These are phyloP conservation scores for Ilyonectria robusta DNA, from an alignment of 2,329 filamentous ascomycete species.

Conservation along the genomic window DNA sequence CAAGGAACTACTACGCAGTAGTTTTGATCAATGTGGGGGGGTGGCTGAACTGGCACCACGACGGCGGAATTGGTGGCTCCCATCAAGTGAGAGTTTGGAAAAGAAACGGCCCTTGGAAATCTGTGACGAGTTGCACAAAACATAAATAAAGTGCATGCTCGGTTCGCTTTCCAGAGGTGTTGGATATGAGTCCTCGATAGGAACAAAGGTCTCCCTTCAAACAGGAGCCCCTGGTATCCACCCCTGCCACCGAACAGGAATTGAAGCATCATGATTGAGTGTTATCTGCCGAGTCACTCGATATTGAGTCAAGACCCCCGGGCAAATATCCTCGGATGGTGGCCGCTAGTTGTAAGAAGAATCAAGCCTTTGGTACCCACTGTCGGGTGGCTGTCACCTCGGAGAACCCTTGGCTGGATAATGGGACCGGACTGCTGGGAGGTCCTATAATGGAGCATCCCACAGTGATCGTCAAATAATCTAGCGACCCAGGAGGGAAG, in stretches of 20 bases:
- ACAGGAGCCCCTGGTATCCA: no score
- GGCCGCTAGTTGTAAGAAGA: not conserved
- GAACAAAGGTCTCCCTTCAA: no score
- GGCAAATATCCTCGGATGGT: not conserved
- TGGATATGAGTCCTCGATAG: no score
- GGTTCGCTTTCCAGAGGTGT: no score
- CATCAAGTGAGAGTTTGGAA: not conserved
- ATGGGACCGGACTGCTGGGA: not conserved
- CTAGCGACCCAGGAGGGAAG: not conserved
- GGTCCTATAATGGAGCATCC: slow-evolving; percentile 3
- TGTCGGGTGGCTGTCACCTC: not conserved
- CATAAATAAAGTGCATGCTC: not conserved
- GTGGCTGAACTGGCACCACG: slow-evolving; percentile 10
- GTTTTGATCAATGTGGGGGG: slow-evolving; percentile 5
- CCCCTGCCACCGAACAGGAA: not conserved
- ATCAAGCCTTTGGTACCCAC: slow-evolving; percentile 9
- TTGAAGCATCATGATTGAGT: not conserved
- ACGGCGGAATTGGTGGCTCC: not conserved
- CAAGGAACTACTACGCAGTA: not conserved
- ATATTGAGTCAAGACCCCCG: not conserved
- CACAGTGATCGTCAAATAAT: slow-evolving; percentile 11
- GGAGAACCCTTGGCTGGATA: slow-evolving; percentile 1
- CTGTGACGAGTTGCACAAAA: not conserved
- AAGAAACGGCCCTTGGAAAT: not conserved
- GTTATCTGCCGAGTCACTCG: not conserved